Base-by-base conservation (phyloP, 2,329 filamentous ascomycete species). In the Chrysoporthe austroafricana region DNA sequence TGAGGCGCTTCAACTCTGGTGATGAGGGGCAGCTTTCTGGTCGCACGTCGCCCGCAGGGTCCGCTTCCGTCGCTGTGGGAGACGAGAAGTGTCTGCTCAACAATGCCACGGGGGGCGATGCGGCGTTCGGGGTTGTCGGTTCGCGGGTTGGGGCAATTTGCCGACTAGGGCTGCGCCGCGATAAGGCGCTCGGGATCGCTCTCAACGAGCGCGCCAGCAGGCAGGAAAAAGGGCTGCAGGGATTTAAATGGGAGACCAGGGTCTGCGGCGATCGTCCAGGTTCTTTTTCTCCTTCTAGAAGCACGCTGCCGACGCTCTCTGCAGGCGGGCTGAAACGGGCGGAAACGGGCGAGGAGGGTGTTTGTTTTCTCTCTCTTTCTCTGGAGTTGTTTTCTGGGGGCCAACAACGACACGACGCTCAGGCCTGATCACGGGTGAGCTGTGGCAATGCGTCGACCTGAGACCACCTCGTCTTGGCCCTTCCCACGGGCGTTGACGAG, bases 1-100 rank as follows among this genome's bases (percentile, higher is more conserved):
- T 72, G 72, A 74, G 75, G 74, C 66, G 70, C 66, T 16, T 5
- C 5, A 42, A 39, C 11, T 21, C 39, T 13, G 59, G 16, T 13
- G 54, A 34, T 8, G 46, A n/a, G 46, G 18, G 46, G 8, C 4
- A 21, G 8, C 2, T 48, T 48, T 21, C n/a, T 48, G 18, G 50
- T 54, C 13, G 26, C 26, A 54, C 50, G 50, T 54, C 32, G 50
- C 14, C 50, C 21, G 26, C 26, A 32, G 6, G 26, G 13, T 54
- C 14, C 32, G 50, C 32, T 21, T 13, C 16, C 21, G 21, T 26
- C 32, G 26, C 50, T 54, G 50, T 32, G 50, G 11, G 50, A 32
- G 11, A 32, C 13, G 32, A 54, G 50, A 16, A 54, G 21, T 1
- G 44, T 11, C 44, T 59, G 63, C 60, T 66, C 59, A 50, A 62